Evolutionary conservation across 202 grass and related monocot genomes (phyloP), one percentile per base, ranked within the genome.

Genomic region (Bolboschoenoplectus hybrid): DNA sequence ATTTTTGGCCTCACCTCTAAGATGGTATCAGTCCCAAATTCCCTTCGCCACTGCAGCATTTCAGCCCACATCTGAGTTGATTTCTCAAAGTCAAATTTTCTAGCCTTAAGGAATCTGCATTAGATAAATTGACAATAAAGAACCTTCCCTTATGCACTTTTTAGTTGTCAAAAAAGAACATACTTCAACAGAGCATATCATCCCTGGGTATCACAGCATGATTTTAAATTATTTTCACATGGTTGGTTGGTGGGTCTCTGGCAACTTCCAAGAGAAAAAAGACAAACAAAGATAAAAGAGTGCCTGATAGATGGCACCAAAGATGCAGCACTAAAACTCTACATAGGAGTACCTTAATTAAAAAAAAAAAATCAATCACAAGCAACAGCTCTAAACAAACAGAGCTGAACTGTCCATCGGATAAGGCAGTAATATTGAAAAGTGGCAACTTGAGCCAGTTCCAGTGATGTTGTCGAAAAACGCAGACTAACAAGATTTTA

Each of bases 41-140:
- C 94, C 51, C 86, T 92, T 91, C 94, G 90, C 94, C 94, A 97
- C 5, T 83, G 85, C 51, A 93, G 88, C 94, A 97, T 97, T 60
- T 92, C 89, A 6, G 74, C 86, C 94, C 94, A 97, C 94, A 97
- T 93, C 20, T 97, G 91, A 79, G 86, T 78, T 86, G 91, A 88
- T 64, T 97, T 97, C 64, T 93, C 91, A 3, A 89, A 78, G 66
- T 97, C 91, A 4, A 97, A 90, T 83, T 88, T 97, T 89, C 94
- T 93, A 72, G 94, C 94, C 81, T 97, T 97, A 63, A 97, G 91
- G 89, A 97, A 97, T 89, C 94, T 97, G 85, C 67, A 97, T 34
- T 50, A 84, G 32, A 85, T n/a, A 82, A 44, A 85, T 80, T 71
- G 80, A 81, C 63, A 63, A 80, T 56, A 80, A 43, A 61, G 52